These are phyloP conservation scores for Penicillium roqueforti DNA, from an alignment of 495 filamentous ascomycete genomes.

Conservation along the genomic window DNA sequence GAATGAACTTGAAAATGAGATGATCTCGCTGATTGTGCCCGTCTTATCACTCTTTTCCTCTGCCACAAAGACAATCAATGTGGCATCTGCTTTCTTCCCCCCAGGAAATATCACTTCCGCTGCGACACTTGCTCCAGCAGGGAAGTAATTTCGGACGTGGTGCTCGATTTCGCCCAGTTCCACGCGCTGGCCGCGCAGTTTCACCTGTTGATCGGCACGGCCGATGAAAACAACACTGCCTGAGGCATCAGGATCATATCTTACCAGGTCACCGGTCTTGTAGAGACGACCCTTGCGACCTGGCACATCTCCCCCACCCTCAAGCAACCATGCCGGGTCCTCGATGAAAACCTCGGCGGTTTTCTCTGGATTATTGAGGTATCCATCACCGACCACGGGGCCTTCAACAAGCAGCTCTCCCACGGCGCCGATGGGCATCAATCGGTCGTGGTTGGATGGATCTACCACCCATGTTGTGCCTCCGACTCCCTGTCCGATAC, in stretches of 20 bases:
- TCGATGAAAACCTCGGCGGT: constrained; percentile 43
- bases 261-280: constrained; percentile 19
- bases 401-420: constrained; percentile 27
- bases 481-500: constrained; percentile 26
- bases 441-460: constrained; percentile 21
- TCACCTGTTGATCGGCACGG: constrained; percentile 14
- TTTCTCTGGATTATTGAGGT: constrained; percentile 47
- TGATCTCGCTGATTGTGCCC: neutral
- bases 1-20: neutral
- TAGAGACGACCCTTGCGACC: constrained; percentile 18
- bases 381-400: constrained; percentile 30
- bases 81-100: neutral
- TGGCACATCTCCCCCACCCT: constrained; percentile 1
- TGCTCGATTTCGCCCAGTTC: constrained; percentile 37
- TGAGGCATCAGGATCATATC: constrained; percentile 14
- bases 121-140: neutral
- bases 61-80: constrained; percentile 6
- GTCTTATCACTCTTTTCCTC: constrained; percentile 2
- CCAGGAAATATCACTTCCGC: constrained; percentile 5
- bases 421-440: constrained; percentile 31
- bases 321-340: constrained; percentile 23
- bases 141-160: constrained; percentile 12
- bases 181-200: constrained; percentile 36
- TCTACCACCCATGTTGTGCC: constrained; percentile 30
- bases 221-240: constrained; percentile 9